Evolutionary conservation across 441 rosid species (phyloP).

Genomic region (Croton setiger): DNA sequence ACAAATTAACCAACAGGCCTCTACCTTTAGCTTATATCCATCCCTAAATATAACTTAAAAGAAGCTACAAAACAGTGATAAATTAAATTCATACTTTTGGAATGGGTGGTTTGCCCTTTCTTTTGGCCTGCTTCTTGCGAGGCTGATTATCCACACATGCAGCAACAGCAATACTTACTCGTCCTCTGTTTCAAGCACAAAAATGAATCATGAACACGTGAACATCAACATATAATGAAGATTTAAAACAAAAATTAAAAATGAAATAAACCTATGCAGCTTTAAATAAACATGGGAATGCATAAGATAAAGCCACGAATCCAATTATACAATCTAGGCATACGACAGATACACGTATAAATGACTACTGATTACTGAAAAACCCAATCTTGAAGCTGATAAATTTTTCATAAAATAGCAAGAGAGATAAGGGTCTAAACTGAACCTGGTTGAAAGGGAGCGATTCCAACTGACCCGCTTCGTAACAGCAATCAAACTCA

Average conservation of each 20-base stretch:
- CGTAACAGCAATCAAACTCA: constrained; percentile 45
- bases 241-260: too few relatives aligned
- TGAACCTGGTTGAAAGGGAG: constrained; percentile 79
- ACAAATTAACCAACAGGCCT: background rate
- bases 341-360: too few relatives aligned
- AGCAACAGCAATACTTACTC: constrained; percentile 73
- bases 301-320: background rate
- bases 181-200: constrained; percentile 57
- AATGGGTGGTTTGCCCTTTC: constrained; percentile 65
- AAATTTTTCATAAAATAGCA: background rate
- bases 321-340: too few relatives aligned
- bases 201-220: constrained; percentile 10
- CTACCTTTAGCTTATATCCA: too few relatives aligned
- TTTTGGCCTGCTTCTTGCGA: constrained; percentile 47
- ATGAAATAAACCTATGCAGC: too few relatives aligned
- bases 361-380: background rate
- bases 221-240: background rate
- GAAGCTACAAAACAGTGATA: background rate
- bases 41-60: background rate
- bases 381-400: background rate
- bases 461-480: constrained; percentile 86
- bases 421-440: background rate
- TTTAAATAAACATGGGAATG: background rate
- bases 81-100: constrained; percentile 47
- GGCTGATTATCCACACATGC: constrained; percentile 48